Evolutionary conservation across 345 rosid species (phyloP).

Genomic region (Luvunga scandens): DNA sequence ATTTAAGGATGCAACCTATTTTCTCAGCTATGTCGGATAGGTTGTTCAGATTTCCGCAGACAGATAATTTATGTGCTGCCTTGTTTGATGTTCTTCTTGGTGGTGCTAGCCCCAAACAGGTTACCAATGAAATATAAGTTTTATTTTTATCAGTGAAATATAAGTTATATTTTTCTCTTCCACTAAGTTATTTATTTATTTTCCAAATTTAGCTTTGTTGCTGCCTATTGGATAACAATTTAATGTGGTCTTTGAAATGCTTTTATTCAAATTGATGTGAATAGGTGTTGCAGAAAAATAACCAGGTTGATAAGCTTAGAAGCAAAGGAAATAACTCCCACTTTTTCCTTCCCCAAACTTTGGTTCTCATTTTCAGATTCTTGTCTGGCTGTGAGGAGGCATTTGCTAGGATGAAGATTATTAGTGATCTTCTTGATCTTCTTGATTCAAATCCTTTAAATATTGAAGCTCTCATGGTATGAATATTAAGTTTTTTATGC

Average conservation of each 20-base stretch:
- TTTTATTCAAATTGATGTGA: conserved; percentile 8
- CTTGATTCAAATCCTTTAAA: conserved; percentile 87
- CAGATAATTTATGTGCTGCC: conserved; percentile 82
- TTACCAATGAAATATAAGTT: conserved; percentile 17
- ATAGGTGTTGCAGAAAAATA: conserved; percentile 83
- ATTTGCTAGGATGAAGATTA: conserved; percentile 62
- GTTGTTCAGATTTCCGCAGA: conserved; percentile 74
- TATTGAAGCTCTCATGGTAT: conserved; percentile 92
- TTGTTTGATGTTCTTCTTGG: conserved; percentile 97
- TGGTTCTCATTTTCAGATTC: conserved; percentile 71
- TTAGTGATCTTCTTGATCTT: conserved; percentile 74
- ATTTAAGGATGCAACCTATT: conserved; percentile 62
- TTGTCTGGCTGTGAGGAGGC: conserved; percentile 62
- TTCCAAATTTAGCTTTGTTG: not conserved
- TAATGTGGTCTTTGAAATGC: conserved; percentile 3
- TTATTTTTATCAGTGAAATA: conserved; percentile 2
- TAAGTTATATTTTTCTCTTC: not conserved
- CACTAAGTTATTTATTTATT: not conserved
- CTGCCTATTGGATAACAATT: not conserved
- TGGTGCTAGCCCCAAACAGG: conserved; percentile 99
- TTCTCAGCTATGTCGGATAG: conserved; percentile 73
- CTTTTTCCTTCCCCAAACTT: conserved; percentile 80
- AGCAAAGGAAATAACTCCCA: conserved; percentile 61
- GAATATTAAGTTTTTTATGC: conserved; percentile 5
- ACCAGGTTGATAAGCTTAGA: conserved; percentile 57